Percentiles rank a stretch among this genome's conserved stretches.
Conservation (phyloP, 441 rosid genomes). For the Pelargonium australe region DNA sequence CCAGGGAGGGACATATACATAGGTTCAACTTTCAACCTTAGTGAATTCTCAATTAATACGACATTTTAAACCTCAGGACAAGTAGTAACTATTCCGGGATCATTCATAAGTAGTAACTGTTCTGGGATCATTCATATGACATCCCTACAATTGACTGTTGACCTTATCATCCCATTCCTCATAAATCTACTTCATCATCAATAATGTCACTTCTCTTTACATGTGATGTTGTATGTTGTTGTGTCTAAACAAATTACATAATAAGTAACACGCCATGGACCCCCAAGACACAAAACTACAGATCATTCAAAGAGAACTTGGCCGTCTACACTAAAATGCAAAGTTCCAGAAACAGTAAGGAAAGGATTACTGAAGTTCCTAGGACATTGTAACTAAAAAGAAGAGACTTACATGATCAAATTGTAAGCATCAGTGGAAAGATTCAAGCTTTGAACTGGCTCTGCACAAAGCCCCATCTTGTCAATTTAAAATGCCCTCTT, state of each 20-base stretch:
- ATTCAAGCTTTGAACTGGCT: no score
- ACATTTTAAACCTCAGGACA: no score
- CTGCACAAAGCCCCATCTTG: not conserved
- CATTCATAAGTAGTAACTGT: no score
- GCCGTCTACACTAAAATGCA: not conserved
- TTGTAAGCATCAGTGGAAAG: not conserved
- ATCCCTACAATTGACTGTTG: not conserved
- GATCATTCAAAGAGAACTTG: constrained; percentile 2
- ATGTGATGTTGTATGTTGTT: not conserved
- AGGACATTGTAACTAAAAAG: constrained; percentile 8
- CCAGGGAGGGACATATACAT: no score
- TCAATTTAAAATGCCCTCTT: constrained; percentile 34
- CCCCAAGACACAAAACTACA: not conserved
- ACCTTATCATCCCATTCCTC: not conserved
- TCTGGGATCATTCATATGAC: no score
- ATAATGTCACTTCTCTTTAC: constrained; percentile 6
- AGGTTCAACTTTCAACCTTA: no score
- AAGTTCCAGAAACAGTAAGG: not conserved
- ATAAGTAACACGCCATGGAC: constrained; percentile 1
- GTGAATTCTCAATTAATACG: no score
- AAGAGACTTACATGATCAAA: not conserved
- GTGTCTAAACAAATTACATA: constrained; percentile 4
- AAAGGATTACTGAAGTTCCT: not conserved
- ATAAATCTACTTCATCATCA: not conserved
- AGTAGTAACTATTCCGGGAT: no score